Evolutionary conservation across 306 rosid genomes (phyloP).

Genomic region (Inga leiocalycina): DNA sequence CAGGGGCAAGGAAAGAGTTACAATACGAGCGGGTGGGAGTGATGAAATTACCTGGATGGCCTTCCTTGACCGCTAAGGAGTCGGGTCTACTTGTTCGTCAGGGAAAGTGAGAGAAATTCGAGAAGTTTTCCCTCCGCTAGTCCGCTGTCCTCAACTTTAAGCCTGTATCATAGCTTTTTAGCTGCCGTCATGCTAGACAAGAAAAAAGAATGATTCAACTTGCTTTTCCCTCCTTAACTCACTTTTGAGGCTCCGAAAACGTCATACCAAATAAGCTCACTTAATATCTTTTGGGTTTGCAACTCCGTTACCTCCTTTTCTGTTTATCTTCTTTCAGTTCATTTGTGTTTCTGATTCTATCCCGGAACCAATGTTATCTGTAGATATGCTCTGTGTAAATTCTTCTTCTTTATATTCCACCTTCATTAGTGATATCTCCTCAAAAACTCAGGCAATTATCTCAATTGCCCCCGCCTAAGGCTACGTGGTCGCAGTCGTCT

Average conservation of each 20-base stretch:
- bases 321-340: background rate
- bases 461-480: conserved; percentile 1
- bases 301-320: background rate
- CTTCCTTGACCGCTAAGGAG: background rate
- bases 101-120: background rate
- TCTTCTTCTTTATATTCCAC: conserved; percentile 32
- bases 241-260: no score
- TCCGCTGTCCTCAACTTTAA: no score
- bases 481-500: conserved; percentile 27
- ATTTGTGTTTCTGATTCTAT: background rate
- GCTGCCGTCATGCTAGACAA: no score
- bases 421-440: background rate
- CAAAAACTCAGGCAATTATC: conserved; percentile 26
- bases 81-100: background rate
- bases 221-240: no score
- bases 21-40: background rate
- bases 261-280: no score
- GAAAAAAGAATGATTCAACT: no score
- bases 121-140: background rate
- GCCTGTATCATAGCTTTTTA: no score
- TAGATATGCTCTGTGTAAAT: conserved; percentile 25
- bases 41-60: background rate
- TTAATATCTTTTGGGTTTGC: conserved; percentile 10
- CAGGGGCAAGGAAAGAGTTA: no score
- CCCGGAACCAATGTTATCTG: conserved; percentile 30